phyloP scores from a whole-genome alignment of 305 asterid genomes.

The Solanum hybrid region DNA sequence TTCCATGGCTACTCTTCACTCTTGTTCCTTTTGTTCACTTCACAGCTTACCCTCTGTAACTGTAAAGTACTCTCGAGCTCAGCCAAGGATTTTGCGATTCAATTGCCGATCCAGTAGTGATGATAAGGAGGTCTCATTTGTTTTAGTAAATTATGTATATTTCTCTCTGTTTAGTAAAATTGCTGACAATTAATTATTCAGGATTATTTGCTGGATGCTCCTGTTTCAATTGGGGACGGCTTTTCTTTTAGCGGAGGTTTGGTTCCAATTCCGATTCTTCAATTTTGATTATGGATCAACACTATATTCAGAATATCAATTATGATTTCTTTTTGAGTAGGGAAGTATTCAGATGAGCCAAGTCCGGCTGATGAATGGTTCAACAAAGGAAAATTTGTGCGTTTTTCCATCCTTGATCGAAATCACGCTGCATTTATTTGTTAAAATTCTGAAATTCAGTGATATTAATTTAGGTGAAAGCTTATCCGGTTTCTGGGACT shows the following conservation, averaged over 20 bases:
- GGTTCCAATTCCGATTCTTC: neutral
- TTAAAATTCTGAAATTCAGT: neutral
- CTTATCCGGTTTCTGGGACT: conserved; percentile 66
- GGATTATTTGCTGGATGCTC: conserved; percentile 82
- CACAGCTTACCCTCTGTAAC: conserved; percentile 19
- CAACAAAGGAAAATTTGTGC: conserved; percentile 66
- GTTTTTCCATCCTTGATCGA: conserved; percentile 7
- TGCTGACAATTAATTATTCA: conserved; percentile 9
- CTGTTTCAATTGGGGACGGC: conserved; percentile 72
- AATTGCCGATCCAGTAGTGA: conserved; percentile 47
- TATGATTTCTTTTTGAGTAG: conserved; percentile 21
- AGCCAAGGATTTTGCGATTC: conserved; percentile 12
- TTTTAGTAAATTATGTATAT: neutral
- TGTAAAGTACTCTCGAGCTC: conserved; percentile 13
- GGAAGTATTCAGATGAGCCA: conserved; percentile 83
- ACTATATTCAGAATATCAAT: neutral
- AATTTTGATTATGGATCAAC: neutral
- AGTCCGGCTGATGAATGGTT: conserved; percentile 89
- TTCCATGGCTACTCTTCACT: conserved; percentile 5
- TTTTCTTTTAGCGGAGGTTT: conserved; percentile 95
- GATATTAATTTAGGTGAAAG: conserved; percentile 50
- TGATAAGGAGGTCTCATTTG: conserved; percentile 37
- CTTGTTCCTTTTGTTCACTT: conserved; percentile 21
- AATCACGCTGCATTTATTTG: neutral
- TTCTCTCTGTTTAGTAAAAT: neutral